phyloP scores from a whole-genome alignment of 495 filamentous ascomycete species.

The Collariella sp. region DNA sequence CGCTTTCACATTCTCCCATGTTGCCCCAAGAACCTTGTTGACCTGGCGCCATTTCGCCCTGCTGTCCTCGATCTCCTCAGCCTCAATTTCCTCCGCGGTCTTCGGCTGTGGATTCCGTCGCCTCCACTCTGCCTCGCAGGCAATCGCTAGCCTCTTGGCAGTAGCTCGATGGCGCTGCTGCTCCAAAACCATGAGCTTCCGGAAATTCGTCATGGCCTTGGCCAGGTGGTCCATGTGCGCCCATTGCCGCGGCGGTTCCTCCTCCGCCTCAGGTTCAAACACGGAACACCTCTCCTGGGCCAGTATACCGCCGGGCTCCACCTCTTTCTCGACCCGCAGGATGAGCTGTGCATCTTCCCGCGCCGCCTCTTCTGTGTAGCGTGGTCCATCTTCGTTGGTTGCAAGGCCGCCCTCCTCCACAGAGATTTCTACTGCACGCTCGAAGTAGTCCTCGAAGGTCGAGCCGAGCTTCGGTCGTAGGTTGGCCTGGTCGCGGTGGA shows the following conservation, averaged over 20 bases:
- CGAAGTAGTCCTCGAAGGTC: slow-evolving; percentile 46
- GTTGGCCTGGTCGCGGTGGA: slow-evolving; percentile 46
- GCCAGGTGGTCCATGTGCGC: slow-evolving; percentile 78
- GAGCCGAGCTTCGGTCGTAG: slow-evolving; percentile 38
- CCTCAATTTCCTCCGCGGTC: slow-evolving; percentile 57
- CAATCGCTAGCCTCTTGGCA: slow-evolving; percentile 59
- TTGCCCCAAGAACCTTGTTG: slow-evolving; percentile 57
- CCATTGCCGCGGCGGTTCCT: slow-evolving; percentile 68
- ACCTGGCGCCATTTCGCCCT: slow-evolving; percentile 55
- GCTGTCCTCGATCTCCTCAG: slow-evolving; percentile 45
- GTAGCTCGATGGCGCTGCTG: slow-evolving; percentile 56
- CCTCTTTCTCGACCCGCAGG: slow-evolving; percentile 58
- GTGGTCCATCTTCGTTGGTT: slow-evolving; percentile 46
- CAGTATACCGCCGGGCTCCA: slow-evolving; percentile 64
- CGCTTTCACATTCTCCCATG: slow-evolving; percentile 68
- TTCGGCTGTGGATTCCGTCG: slow-evolving; percentile 61
- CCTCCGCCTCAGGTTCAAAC: slow-evolving; percentile 67
- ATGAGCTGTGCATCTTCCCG: slow-evolving; percentile 46
- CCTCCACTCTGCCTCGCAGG: slow-evolving; percentile 53
- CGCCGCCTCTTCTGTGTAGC: slow-evolving; percentile 44
- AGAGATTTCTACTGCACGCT: slow-evolving; percentile 35
- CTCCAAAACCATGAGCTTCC: slow-evolving; percentile 67
- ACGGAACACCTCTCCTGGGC: slow-evolving; percentile 61
- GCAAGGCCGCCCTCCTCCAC: slow-evolving; percentile 42
- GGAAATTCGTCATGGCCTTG: slow-evolving; percentile 71